A percentile compares a stretch with the other conserved stretches of the same genome.
These are phyloP conservation scores for Spathaspora boniae DNA, from an alignment of 805 yeast genomes.

Conservation along the genomic window DNA sequence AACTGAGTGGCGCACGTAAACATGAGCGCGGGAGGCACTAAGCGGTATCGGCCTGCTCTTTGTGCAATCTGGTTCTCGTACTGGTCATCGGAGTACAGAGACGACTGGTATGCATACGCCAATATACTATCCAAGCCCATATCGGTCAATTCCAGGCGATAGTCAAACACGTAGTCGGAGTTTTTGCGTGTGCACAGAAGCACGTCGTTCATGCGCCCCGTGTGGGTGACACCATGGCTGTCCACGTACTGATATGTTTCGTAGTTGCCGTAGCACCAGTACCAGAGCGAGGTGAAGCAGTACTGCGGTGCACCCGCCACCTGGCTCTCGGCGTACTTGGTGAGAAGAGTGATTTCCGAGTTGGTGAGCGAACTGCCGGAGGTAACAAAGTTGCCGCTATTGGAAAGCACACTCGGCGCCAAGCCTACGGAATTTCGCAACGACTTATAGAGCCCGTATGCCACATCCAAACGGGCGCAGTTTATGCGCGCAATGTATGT, in stretches of 20 bases:
- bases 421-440: slow-evolving; percentile 33
- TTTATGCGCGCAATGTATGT: slow-evolving; percentile 37
- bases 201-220: slow-evolving; percentile 16
- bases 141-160: slow-evolving; percentile 34
- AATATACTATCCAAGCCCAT: slow-evolving; percentile 43
- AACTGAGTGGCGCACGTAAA: slow-evolving; percentile 26
- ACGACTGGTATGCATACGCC: slow-evolving; percentile 44
- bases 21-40: slow-evolving; percentile 26
- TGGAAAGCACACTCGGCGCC: slow-evolving; percentile 15
- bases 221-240: slow-evolving; percentile 13
- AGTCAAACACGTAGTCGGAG: slow-evolving; percentile 38
- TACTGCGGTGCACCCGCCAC: slow-evolving; percentile 49
- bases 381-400: neutral
- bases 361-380: slow-evolving; percentile 38
- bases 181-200: slow-evolving; percentile 20
- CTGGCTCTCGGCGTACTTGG: slow-evolving; percentile 43
- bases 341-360: slow-evolving; percentile 44
- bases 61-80: slow-evolving; percentile 12
- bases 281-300: slow-evolving; percentile 36
- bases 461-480: slow-evolving; percentile 51
- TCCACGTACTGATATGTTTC: slow-evolving; percentile 16
- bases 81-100: slow-evolving; percentile 10
- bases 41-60: slow-evolving; percentile 15
- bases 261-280: slow-evolving; percentile 46
- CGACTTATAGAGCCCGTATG: slow-evolving; percentile 49